phyloP scores from a whole-genome alignment of 331 rosid genomes.

The Pyracantha coccinea region DNA sequence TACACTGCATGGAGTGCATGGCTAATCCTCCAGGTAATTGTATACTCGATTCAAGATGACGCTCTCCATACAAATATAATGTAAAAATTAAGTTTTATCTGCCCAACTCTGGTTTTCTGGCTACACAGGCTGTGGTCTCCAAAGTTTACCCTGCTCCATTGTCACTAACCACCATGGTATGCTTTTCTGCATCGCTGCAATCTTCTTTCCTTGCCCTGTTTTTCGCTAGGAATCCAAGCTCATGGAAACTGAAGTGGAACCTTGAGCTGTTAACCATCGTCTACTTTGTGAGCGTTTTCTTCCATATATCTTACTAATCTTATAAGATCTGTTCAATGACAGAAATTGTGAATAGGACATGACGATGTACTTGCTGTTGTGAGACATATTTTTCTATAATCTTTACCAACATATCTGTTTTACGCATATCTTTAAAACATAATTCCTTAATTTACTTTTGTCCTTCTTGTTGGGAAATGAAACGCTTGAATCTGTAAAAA shows the following conservation, averaged over 20 bases:
- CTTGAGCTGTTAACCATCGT: slow-evolving; percentile 22
- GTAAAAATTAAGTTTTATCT: neutral
- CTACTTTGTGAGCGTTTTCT: slow-evolving; percentile 20
- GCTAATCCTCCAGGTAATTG: slow-evolving; percentile 31
- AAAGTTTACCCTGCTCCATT: slow-evolving; percentile 26
- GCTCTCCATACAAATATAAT: neutral
- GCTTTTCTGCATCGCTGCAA: slow-evolving; percentile 31
- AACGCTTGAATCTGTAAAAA: too few species aligned
- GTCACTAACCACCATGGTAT: slow-evolving; percentile 14
- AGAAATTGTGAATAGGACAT: neutral
- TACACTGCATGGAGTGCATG: slow-evolving; percentile 29
- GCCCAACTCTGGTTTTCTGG: neutral
- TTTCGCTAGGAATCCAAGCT: slow-evolving; percentile 11
- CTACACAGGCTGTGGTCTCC: slow-evolving; percentile 15
- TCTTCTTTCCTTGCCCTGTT: slow-evolving; percentile 26
- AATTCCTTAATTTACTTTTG: too few species aligned
- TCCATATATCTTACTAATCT: neutral
- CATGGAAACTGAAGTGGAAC: slow-evolving; percentile 34
- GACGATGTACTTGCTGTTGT: neutral
- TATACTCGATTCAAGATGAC: neutral
- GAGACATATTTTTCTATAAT: neutral
- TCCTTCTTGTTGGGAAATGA: neutral
- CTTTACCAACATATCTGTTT: neutral
- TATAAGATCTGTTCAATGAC: neutral
- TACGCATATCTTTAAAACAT: neutral